phyloP scores from a whole-genome alignment of 106 monocot genomes.

The Allium fistulosum region DNA sequence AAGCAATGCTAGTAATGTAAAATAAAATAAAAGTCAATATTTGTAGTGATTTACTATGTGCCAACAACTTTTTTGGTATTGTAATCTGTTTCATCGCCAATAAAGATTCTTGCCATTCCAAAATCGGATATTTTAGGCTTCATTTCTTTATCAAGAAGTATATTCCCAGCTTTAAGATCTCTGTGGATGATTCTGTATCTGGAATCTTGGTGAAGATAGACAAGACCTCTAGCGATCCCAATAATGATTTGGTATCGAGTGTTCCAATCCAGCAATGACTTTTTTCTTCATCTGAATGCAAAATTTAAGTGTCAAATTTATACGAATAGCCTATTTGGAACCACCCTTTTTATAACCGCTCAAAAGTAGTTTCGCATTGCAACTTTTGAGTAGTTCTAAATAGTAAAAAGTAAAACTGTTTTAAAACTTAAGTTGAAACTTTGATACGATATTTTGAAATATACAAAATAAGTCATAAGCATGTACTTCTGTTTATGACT shows the following conservation, averaged over 20 bases:
- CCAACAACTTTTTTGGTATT: constrained; percentile 35
- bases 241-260: constrained; percentile 26
- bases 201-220: constrained; percentile 51
- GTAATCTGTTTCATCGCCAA: constrained; percentile 16
- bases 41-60: constrained; percentile 15
- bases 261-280: constrained; percentile 22
- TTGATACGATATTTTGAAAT: too few relatives aligned
- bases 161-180: constrained; percentile 47
- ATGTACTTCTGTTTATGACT: too few relatives aligned
- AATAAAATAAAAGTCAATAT: too few relatives aligned
- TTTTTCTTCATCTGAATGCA: not conserved
- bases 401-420: too few relatives aligned
- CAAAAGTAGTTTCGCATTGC: too few relatives aligned
- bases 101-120: constrained; percentile 43
- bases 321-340: too few relatives aligned
- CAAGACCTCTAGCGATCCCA: constrained; percentile 36
- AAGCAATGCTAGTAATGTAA: too few relatives aligned
- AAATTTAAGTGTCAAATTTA: too few relatives aligned
- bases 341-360: too few relatives aligned
- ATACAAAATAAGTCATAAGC: too few relatives aligned
- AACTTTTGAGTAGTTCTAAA: too few relatives aligned
- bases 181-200: constrained; percentile 42
- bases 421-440: too few relatives aligned
- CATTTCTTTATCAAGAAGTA: constrained; percentile 43
- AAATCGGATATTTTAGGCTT: constrained; percentile 56